phyloP scores from a whole-genome alignment of 192 early-diverging fungal species.

The Umbelopsis vinacea region DNA sequence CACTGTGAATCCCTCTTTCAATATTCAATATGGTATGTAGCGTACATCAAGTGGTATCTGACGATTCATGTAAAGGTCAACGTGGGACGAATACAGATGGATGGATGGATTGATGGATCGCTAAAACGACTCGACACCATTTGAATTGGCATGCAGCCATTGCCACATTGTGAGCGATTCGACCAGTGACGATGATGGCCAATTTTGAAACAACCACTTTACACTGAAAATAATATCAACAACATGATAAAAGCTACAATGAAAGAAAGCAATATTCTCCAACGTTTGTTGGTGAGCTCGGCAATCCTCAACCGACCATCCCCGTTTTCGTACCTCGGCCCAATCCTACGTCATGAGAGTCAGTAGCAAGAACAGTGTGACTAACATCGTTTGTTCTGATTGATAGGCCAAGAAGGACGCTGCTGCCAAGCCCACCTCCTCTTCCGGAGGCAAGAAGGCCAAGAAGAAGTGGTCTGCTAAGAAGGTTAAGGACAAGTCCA shows the following conservation, averaged over 20 bases:
- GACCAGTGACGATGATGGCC: not conserved
- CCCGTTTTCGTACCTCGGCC: too few relatives aligned
- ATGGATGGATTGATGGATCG: constrained; percentile 27
- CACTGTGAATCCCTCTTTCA: not conserved
- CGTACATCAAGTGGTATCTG: not conserved
- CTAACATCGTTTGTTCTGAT: not conserved
- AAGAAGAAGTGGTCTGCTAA: constrained; percentile 98
- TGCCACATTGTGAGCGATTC: not conserved
- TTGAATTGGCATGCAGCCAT: not conserved
- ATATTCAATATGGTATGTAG: constrained; percentile 22
- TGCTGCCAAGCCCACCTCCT: constrained; percentile 60
- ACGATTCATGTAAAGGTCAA: not conserved
- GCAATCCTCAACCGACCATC: too few relatives aligned
- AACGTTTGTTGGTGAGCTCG: too few relatives aligned
- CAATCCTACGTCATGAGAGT: too few relatives aligned
- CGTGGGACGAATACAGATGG: not conserved
- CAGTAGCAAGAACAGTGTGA: too few relatives aligned
- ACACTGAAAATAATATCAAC: too few relatives aligned
- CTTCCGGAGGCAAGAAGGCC: constrained; percentile 65
- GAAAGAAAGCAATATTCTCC: too few relatives aligned
- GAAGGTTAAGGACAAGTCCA: constrained; percentile 99
- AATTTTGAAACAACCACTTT: too few relatives aligned
- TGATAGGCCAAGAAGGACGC: constrained; percentile 65
- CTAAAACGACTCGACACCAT: not conserved
- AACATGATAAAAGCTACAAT: too few relatives aligned